Conservation (phyloP, 495 filamentous ascomycete genomes). For the Astrothelium subdiscretum region DNA sequence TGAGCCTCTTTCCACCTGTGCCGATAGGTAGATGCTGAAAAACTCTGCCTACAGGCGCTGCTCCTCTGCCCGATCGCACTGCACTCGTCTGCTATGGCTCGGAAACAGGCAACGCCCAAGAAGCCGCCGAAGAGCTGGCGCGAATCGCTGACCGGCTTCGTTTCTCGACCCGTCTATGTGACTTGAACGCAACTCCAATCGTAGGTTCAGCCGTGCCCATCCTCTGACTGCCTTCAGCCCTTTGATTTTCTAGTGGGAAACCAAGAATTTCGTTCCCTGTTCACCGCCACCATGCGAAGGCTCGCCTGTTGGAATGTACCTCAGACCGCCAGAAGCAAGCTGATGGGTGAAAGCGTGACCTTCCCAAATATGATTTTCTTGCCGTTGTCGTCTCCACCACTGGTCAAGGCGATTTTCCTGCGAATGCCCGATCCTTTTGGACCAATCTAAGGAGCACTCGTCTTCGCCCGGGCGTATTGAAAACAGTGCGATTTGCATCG, state of each 20-base stretch:
- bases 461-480: slow-evolving; percentile 58
- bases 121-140: slow-evolving; percentile 75
- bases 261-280: not conserved
- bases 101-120: slow-evolving; percentile 87
- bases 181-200: slow-evolving; percentile 64
- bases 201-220: slow-evolving; percentile 38
- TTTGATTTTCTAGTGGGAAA: not conserved
- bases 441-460: slow-evolving; percentile 66
- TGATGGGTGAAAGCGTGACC: slow-evolving; percentile 8
- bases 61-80: slow-evolving; percentile 21
- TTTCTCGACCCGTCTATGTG: slow-evolving; percentile 60
- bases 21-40: no score
- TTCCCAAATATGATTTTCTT: slow-evolving; percentile 46
- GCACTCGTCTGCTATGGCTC: slow-evolving; percentile 83
- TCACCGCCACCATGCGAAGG: not conserved
- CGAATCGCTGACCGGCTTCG: slow-evolving; percentile 58
- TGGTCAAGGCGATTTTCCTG: slow-evolving; percentile 85
- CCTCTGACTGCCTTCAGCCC: not conserved
- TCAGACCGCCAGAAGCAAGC: slow-evolving; percentile 25
- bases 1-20: not conserved
- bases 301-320: not conserved
- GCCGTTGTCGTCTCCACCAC: slow-evolving; percentile 84
- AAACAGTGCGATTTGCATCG: slow-evolving; percentile 55
- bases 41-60: not conserved
- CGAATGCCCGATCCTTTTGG: slow-evolving; percentile 74